Evolutionary conservation across 805 yeast genomes (phyloP), one percentile per base, ranked within the genome.

Genomic region (Saturnispora sanitii): DNA sequence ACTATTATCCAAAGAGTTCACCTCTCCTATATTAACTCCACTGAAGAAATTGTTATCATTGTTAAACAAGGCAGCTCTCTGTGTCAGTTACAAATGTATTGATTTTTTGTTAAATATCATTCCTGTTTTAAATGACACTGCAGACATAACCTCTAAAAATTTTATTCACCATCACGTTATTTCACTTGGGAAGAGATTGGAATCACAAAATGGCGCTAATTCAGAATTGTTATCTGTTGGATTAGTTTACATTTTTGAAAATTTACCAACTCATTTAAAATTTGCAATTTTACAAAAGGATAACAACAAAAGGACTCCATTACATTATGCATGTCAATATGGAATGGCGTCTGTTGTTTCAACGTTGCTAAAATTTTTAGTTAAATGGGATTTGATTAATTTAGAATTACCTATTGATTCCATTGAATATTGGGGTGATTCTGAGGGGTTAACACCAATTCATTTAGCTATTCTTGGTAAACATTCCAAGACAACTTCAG

Each of bases 291-390:
- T 79, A 35, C 79, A 81, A 38, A 73, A 71, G 33, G 97, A 88
- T 57, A 77, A 73, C 44, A 83, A 85, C 55, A 69, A 68, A 46
- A 71, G 96, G 45, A 82, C 95, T 0, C 95, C 96, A 0, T 64
- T 90, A 41, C 96, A 90, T 61, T 88, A 88, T 57, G 79, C 94
- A 16, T 79, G 92, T 2, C 92, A 85, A 51, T 86, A 78, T 57
- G 96, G 96, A 0, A 66, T 88, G 42, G 75, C 72, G 43, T 75
- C 73, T 38, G 75, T 80, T 28, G 68, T 85, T 2, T 62, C 64
- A 12, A 66, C 76, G 20, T 66, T 88, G 25, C 62, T 87, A 13
- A 67, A 67, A 28, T 71, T 68, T 49, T 56, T 83, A 44, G 61
- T 65, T 42, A 60, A 70, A 33, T 82, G 94, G 90, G 61, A 65